Base-by-base conservation (phyloP, 768 basidiomycete species). In the Podaxis rugospora region DNA sequence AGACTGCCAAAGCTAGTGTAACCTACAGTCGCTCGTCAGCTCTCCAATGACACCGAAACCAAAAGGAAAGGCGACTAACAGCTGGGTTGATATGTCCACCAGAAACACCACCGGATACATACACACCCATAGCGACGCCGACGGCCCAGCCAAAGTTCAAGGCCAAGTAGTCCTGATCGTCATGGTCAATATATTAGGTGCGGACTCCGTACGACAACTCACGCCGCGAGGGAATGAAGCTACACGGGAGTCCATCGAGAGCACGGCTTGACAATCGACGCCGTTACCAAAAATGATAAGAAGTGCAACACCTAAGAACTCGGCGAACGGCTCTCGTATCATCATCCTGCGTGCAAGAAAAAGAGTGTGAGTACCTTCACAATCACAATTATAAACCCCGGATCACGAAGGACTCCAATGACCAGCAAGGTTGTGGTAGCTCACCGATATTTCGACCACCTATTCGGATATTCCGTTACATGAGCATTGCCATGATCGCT, bases 11-110 rank as follows among this genome's bases (percentile, higher is more conserved):
- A 13, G 84, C 79, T 53, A 93, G 71, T 16, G 92, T 93, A 25
- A 92, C 79, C 86, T 88, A 49, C 4, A 56, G 23, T 32, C 16
- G 4, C 21, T 21, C 14, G 58, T 61, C 4, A 59, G 59, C 32
- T 37, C n/a, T 46, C 51, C 35, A 51, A 36, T 18, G 18, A 51
- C 37, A 37, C 52, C 25, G 36, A 50, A 47, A 42, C 10, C 23
- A 39, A 60, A 7, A 18, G 7, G 56, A 50, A 3, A 21, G 4
- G 2, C 58, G 7, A 72, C 78, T 16, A 70, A 85, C 88, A 35
- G 86, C 85, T 37, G 88, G 88, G 67, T 90, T 90, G 63, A 90
- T 81, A 66, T 92, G 89, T 28, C 88, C 89, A 5, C 87, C 89
- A 50, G 89, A 89, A 59, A 89, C 80, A 50, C 85, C 84, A 52